These are phyloP conservation scores for Annona squamosa DNA, from an alignment of 164 flowering plant species.

Conservation along the genomic window DNA sequence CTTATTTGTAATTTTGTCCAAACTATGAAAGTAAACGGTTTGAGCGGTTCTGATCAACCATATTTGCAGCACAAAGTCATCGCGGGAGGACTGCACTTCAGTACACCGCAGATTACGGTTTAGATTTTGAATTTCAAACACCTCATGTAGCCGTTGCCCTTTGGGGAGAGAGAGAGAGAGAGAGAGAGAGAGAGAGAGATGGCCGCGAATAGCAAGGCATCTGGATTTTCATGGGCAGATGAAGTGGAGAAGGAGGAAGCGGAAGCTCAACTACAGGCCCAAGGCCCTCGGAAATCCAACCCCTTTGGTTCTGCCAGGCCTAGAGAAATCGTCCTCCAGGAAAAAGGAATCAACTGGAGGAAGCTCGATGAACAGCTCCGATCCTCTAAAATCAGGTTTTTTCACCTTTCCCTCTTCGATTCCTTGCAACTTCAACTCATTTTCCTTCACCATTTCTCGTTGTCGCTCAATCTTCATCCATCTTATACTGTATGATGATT, in stretches of 20 bases:
- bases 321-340: constrained; percentile 30
- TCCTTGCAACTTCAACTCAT: background rate
- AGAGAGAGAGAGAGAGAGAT: constrained; percentile 3
- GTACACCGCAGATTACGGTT: background rate
- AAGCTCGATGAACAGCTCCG: constrained; percentile 15
- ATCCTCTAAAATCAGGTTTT: constrained; percentile 8
- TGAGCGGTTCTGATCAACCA: background rate
- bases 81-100: background rate
- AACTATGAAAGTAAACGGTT: no score
- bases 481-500: no score
- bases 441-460: no score
- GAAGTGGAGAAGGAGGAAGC: constrained; percentile 30
- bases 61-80: background rate
- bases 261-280: constrained; percentile 9
- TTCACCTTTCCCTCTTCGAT: background rate
- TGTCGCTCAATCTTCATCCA: no score
- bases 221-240: constrained; percentile 32
- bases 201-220: background rate
- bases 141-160: background rate
- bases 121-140: background rate
- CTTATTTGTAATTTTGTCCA: no score
- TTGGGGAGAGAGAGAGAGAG: background rate
- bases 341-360: constrained; percentile 30
- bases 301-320: constrained; percentile 38
- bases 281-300: constrained; percentile 16